Evolutionary conservation across 495 filamentous ascomycete species (phyloP), one percentile per base, ranked within the genome.

Genomic region (Penicillium maclennaniae): DNA sequence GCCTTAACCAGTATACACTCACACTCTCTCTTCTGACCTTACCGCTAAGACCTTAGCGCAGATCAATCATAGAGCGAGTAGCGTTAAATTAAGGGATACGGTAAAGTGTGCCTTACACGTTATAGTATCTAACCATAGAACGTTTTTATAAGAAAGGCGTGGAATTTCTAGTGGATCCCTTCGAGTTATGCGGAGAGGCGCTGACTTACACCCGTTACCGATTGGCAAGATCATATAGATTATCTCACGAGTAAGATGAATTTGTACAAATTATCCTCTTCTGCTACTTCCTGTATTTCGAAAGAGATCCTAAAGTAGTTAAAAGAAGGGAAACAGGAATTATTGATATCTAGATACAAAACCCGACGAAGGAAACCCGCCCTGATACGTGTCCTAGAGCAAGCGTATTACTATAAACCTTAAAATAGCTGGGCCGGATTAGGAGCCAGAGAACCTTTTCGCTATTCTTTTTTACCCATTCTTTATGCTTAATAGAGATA

Each of bases 41-140:
- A 39, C 47, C 7, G 47, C 47, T 37, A 49, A 41, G 47, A 34
- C 34, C 4, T 41, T 49, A 40, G 34, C 10, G 47, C 36, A 14
- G 26, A 49, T 25, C 19, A 14, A 6, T 49, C 1, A 34, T 40
- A 41, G 19, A 27, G n/a, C 21, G 7, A 19, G 37, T 34, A 36
- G 14, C 9, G 2, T 15, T 49, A 49, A 48, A 20, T 38, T 39
- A 17, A 48, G 45, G 31, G 17, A 3, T 34, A 16, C 28, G 2
- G 16, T 48, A 37, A 37, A 21, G 40, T 48, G 37, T 14, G 15
- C 36, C 26, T 5, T 38, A 14, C 15, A 38, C 15, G 36, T 5
- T 38, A 38, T 12, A 4, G 36, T 38, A 38, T 38, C 12, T 38
- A 7, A 12, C 10, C 4, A 15, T 14, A 5, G 26, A 5, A 28